Base-by-base conservation (phyloP, 2,329 filamentous ascomycete species). In the Trichophyton rubrum region DNA sequence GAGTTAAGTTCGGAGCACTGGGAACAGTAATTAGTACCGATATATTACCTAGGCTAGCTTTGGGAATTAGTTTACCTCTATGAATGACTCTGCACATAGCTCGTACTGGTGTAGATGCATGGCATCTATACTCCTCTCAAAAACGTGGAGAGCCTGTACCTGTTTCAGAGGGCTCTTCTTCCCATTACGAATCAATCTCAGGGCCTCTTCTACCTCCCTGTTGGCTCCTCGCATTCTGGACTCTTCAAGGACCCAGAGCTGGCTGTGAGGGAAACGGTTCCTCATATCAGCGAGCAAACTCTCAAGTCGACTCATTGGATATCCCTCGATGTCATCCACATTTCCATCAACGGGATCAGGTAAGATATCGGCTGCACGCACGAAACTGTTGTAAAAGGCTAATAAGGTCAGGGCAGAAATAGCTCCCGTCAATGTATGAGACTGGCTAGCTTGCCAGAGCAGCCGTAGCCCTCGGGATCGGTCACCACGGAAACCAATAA, bases 401-500 rank as follows among this genome's bases (percentile, higher is more conserved):
- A 97, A 79, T 0, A 96, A 77, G 27, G 89, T 82, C 45, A 97
- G 79, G 0, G 87, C 89, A 0, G 91, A 86, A 69, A 97, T 86
- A 5, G 89, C 92, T n/a, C 91, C 92, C 69, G 96, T 95, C 68
- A 97, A 82, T 71, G 96, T 96, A 63, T 85, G 76, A 71, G 91
- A 93, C 57, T 85, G 85, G 22, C 89, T 90, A 11, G 90, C 89
- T 70, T 89, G 85, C 93, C 93, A 99, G 3, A 99, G 83, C 83
- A 96, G 87, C 43, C 82, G 79, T 35, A 96, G 80, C 8, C 91
- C 93, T 43, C 86, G 82, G 63, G 89, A 84, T 49, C 91, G 86
- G 70, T 97, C 91, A 35, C 93, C 93, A 63, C 84, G 85, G 75
- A 97, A 97, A 0, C 93, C 93, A 33, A 96, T 87, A 47, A 97